phyloP scores from a whole-genome alignment of 164 flowering plant genomes.

The Magnolia changhungtana region DNA sequence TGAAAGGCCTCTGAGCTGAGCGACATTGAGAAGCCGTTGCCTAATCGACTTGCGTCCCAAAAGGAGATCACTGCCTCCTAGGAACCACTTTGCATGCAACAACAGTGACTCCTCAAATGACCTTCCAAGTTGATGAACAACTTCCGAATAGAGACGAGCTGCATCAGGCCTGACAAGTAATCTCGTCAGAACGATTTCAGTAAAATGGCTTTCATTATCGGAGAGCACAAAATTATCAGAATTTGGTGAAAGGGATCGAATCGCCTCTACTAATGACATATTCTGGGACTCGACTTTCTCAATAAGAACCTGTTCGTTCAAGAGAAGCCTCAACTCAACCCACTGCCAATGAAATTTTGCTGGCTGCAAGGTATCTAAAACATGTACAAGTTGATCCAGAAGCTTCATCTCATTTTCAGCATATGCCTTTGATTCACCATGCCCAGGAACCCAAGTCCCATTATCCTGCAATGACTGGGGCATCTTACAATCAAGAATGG shows the following conservation, averaged over 20 bases:
- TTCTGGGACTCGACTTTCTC: conserved; percentile 63
- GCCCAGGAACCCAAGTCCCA: conserved; percentile 42
- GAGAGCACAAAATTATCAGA: conserved; percentile 56
- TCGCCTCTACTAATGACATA: conserved; percentile 60
- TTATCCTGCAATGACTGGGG: conserved; percentile 52
- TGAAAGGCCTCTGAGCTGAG: conserved; percentile 59
- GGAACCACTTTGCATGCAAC: conserved; percentile 82
- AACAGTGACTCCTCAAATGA: conserved; percentile 83
- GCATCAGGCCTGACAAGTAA: conserved; percentile 96
- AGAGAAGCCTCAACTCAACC: conserved; percentile 91
- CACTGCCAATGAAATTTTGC: conserved; percentile 99
- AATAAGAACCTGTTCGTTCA: conserved; percentile 83
- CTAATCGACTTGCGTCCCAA: conserved; percentile 84
- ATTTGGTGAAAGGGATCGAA: conserved; percentile 63
- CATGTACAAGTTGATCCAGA: conserved; percentile 74
- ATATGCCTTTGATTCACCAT: conserved; percentile 41
- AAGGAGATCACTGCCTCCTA: conserved; percentile 80
- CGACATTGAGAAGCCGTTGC: conserved; percentile 71
- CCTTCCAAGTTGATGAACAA: conserved; percentile 82
- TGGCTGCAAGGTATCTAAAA: conserved; percentile 79
- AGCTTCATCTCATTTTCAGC: conserved; percentile 61
- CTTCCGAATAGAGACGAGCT: conserved; percentile 86
- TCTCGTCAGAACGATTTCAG: conserved; percentile 75
- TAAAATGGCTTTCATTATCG: conserved; percentile 78
- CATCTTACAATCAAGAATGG: conserved; percentile 75